Percentiles rank a stretch among this genome's conserved stretches.
phyloP scores from a whole-genome alignment of 225 moss, liverwort and hornwort species.

The Polytrichum commune region DNA sequence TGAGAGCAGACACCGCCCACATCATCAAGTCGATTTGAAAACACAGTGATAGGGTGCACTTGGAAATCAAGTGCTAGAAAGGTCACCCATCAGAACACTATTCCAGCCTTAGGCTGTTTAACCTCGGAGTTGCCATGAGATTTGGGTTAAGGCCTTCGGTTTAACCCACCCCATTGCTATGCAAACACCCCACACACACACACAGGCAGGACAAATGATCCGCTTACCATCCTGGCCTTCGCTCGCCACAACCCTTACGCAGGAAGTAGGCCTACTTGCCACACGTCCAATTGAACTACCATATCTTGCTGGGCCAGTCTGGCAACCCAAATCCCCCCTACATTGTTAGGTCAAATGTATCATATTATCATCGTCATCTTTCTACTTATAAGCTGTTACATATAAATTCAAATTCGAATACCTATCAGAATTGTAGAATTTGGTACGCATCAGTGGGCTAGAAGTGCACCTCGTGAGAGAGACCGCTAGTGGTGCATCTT shows the following conservation, averaged over 20 bases:
- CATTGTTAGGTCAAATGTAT: too few relatives aligned
- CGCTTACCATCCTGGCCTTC: constrained; percentile 28
- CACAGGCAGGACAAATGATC: neutral
- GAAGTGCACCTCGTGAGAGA: constrained; percentile 28
- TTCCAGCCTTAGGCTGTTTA: too few relatives aligned
- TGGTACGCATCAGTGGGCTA: neutral
- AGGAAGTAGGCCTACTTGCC: constrained; percentile 13
- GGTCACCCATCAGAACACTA: too few relatives aligned
- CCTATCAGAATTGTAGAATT: neutral
- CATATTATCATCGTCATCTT: too few relatives aligned
- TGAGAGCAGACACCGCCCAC: neutral
- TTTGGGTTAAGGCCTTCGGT: too few relatives aligned
- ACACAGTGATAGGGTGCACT: too few relatives aligned
- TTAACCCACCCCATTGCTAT: too few relatives aligned
- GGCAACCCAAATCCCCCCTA: neutral
- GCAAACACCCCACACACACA: too few relatives aligned
- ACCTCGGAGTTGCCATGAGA: too few relatives aligned
- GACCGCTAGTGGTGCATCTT: constrained; percentile 18
- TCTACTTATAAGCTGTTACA: neutral
- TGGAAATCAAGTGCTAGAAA: too few relatives aligned
- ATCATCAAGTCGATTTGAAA: neutral
- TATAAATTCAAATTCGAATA: neutral
- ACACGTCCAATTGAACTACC: constrained; percentile 20
- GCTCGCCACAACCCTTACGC: constrained; percentile 28
- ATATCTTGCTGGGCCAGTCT: constrained; percentile 27